Conservation (phyloP, 2,329 filamentous ascomycete genomes). For the Leptographium procerum region DNA sequence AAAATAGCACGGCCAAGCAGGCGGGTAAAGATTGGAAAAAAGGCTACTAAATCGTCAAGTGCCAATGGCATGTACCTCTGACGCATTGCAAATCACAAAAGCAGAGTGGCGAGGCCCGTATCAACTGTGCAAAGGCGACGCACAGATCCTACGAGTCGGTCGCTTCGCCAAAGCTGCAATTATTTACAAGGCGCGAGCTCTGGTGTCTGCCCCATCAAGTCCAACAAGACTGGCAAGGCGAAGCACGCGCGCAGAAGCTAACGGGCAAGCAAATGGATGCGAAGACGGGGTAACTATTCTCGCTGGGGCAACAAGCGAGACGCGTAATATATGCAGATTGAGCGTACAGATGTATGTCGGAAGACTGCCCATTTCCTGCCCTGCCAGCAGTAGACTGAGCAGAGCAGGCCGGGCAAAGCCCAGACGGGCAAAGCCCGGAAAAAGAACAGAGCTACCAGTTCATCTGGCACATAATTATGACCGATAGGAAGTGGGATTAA, state of each 20-base stretch:
- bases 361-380: background rate
- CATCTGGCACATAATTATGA: slow-evolving; percentile 52
- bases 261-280: background rate
- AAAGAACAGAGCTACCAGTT: slow-evolving; percentile 16
- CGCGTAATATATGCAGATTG: too few species aligned
- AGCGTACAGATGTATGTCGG: background rate
- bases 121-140: background rate
- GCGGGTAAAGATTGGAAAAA: too few species aligned
- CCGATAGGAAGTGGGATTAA: slow-evolving; percentile 38
- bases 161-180: background rate
- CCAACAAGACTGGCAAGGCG: background rate
- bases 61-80: too few species aligned
- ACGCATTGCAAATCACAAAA: too few species aligned
- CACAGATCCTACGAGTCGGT: background rate
- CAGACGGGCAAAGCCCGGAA: background rate
- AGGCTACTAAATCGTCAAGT: too few species aligned
- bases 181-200: background rate
- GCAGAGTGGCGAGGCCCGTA: too few species aligned
- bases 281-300: background rate
- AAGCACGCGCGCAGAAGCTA: background rate
- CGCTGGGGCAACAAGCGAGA: background rate
- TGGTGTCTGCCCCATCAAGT: background rate
- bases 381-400: background rate
- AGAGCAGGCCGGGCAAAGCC: slow-evolving; percentile 3
- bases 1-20: too few species aligned